Base-by-base conservation (phyloP, 495 filamentous ascomycete species). In the Daldinia loculata region DNA sequence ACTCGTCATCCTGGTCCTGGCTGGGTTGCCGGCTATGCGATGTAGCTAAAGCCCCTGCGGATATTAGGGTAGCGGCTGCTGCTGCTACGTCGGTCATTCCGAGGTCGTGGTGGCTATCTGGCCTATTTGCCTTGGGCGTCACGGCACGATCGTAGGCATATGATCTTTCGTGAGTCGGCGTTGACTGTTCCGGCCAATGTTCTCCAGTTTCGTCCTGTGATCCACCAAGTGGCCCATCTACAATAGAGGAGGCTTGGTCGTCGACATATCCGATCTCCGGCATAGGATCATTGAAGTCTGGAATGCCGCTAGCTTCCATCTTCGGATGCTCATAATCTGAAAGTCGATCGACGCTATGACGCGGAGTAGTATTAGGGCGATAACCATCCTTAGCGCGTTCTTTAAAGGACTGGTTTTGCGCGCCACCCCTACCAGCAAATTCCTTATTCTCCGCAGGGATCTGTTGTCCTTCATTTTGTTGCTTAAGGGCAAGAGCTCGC, bases 331-430 rank as follows among this genome's bases (percentile, higher is more conserved):
- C 79, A 19, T 90, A 85, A 19, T 89, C 86, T 30, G 86, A 80
- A 22, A 91, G 89, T 51, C 87, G 84, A 48, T 92, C 87, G 36
- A 92, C 82, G 73, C 92, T 94, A 66, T 92, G 91, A n/a, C 87
- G 88, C n/a, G 92, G 91, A 11, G 92, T 93, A 26, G 85, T 84
- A 22, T 86, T 84, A n/a, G 84, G 82, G 51, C 77, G 77, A 34
- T 78, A 78, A 0, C 80, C 81, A 50, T 84, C 81, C 71, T 81
- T 76, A 3, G 84, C 81, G 56, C 85, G 84, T 64, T 88, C 84
- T 67, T 87, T 87, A 77, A 88, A 88, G 11, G 86, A 88, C 58
- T 78, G 79, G 66, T 84, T 83, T 67, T 82, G 79, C 36, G 75
- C 69, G 12, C 84, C 77, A n/a, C 82, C 83, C 8, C 77, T 79